Evolutionary conservation across 352 stramenopile genomes (phyloP), one percentile per base, ranked within the genome.

Genomic region (Pythium folliculosum): DNA sequence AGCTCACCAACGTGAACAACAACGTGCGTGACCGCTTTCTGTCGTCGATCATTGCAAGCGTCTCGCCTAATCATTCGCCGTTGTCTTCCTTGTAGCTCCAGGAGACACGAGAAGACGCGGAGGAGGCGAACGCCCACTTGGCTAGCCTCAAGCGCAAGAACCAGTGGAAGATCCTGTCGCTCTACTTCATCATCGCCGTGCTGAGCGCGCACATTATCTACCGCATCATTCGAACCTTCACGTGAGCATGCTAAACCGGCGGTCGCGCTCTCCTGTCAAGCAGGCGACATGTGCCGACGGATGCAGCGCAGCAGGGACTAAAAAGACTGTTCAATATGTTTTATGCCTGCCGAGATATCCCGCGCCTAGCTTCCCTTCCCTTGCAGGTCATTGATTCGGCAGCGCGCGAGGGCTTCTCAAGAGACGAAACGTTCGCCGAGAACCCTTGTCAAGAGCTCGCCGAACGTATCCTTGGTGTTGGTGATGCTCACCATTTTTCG

Each of bases 61-160:
- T 19, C 35, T 35, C 16, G 2, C 2, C 43, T 10, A n/a, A 49
- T 22, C n/a, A 3, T 21, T 48, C 52, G 30, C 17, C 43, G 37
- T 10, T 0, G 55, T 12, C 22, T 19, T 23, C 27, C n/a, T 43
- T 53, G 21, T 21, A 88, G 81, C 79, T 94, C 10, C 78, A 94
- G 51, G 75, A 84, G 21, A 86, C 84, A 13, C 87, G 81, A 38
- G 83, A 86, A 59, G 85, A 95, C 54, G 85, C 87, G 45, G 69
- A 78, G 56, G 85, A 95, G 53, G 87, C 87, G 4, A 75, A 71
- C 14, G 45, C 79, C 51, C 81, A 95, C 72, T 63, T 95, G 32
- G 81, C 77, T 57, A 95, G 87, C 54, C 83, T 94, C 60, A 89
- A 89, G 74, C 89, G 83, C 66, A 95, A 95, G 77, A 83, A 83